Evolutionary conservation across 257 asterid genomes (phyloP).

Genomic region (Penstemon newberryi): DNA sequence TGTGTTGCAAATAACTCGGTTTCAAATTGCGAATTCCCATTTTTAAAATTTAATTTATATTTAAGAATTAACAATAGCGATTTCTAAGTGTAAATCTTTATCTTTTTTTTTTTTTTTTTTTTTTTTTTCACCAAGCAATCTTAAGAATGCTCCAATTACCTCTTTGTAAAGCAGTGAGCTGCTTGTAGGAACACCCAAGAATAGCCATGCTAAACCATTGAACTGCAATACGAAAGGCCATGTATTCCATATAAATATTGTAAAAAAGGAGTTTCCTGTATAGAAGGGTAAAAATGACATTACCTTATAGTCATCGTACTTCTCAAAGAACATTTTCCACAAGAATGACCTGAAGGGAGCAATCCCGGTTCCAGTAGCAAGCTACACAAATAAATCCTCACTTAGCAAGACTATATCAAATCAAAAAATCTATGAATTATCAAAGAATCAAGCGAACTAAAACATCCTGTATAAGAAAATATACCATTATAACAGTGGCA

Average conservation of each 20-base stretch:
- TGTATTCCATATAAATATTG: conserved; percentile 1
- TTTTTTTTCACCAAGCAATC: not conserved
- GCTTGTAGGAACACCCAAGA: conserved; percentile 97
- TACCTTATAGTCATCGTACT: conserved; percentile 89
- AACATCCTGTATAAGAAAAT: not conserved
- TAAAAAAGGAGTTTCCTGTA: not conserved
- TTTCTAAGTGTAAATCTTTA: no score
- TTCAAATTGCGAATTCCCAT: not conserved
- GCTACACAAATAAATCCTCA: conserved; percentile 46
- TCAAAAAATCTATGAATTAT: not conserved
- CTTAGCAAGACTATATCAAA: conserved; percentile 22
- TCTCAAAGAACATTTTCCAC: conserved; percentile 98
- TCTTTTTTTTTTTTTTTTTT: no score
- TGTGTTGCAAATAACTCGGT: not conserved
- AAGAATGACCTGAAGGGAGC: conserved; percentile 94
- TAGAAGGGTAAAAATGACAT: not conserved
- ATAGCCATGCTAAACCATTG: conserved; percentile 97
- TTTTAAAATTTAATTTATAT: not conserved
- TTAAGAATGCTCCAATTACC: conserved; percentile 35
- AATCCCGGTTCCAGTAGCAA: conserved; percentile 95
- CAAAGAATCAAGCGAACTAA: not conserved
- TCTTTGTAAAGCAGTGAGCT: conserved; percentile 96
- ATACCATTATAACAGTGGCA: conserved; percentile 78
- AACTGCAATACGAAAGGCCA: conserved; percentile 50
- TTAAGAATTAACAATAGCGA: no score